These are phyloP conservation scores for Epichloe bromicola DNA, from an alignment of 2,329 filamentous ascomycete genomes.

Conservation along the genomic window DNA sequence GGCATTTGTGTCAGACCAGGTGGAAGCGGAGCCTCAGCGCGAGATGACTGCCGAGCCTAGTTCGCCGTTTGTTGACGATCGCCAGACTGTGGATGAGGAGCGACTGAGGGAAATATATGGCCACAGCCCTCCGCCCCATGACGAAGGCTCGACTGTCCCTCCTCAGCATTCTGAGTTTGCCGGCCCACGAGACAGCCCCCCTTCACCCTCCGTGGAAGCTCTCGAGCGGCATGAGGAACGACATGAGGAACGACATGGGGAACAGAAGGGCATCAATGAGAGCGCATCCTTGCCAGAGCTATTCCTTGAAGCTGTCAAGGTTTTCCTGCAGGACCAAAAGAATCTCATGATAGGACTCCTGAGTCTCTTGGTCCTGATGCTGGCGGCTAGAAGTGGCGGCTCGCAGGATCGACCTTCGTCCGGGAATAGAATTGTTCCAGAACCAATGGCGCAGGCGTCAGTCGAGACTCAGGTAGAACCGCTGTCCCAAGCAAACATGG, in stretches of 20 bases:
- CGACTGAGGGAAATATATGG: slow-evolving; percentile 43
- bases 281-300: slow-evolving; percentile 40
- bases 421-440: neutral
- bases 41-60: slow-evolving; percentile 7
- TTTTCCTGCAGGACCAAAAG: slow-evolving; percentile 44
- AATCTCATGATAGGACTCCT: slow-evolving; percentile 45
- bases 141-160: slow-evolving; percentile 6
- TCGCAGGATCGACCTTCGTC: slow-evolving; percentile 6
- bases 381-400: slow-evolving; percentile 27
- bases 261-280: slow-evolving; percentile 19
- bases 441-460: neutral
- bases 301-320: slow-evolving; percentile 37
- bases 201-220: slow-evolving; percentile 12
- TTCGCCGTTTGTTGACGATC: slow-evolving; percentile 16
- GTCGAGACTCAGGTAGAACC: neutral
- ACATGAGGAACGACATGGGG: slow-evolving; percentile 18
- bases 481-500: neutral
- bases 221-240: slow-evolving; percentile 20
- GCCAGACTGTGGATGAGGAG: slow-evolving; percentile 32
- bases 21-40: slow-evolving; percentile 9
- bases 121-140: slow-evolving; percentile 12
- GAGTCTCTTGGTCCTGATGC: slow-evolving; percentile 37
- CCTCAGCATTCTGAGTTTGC: slow-evolving; percentile 6
- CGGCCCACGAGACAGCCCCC: slow-evolving; percentile 6
- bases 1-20: slow-evolving; percentile 4